A percentile compares a stretch with the other conserved stretches of the same genome.
Evolutionary conservation across 805 yeast genomes (phyloP).

Genomic region (Hanseniaspora occidentalis): DNA sequence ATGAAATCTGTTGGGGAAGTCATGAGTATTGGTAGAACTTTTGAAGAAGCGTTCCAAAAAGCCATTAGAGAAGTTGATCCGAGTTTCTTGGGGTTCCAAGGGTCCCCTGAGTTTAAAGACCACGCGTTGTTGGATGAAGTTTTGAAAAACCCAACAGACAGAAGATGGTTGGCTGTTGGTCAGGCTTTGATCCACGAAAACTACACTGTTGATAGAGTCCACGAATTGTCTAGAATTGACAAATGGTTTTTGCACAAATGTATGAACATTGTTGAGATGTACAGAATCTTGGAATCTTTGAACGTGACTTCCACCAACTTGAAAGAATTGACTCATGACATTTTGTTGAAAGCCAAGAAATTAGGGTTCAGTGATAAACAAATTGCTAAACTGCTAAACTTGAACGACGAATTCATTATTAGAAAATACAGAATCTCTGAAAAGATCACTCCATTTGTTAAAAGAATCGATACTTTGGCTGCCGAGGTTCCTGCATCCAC

Average conservation of each 20-base stretch:
- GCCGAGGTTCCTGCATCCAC: conserved; percentile 98
- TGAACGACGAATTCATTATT: conserved; percentile 81
- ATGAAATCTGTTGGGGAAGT: conserved; percentile 99
- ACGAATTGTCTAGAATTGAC: conserved; percentile 85
- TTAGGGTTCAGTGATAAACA: conserved; percentile 96
- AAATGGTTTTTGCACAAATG: conserved; percentile 91
- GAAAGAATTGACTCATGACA: conserved; percentile 49
- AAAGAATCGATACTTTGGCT: conserved; percentile 96
- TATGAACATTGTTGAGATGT: conserved; percentile 85
- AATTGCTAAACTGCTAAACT: conserved; percentile 75
- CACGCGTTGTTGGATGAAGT: conserved; percentile 49
- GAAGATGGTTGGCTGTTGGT: conserved; percentile 97
- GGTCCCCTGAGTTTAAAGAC: conserved; percentile 57
- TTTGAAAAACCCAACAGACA: conserved; percentile 79
- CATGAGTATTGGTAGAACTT: conserved; percentile 94
- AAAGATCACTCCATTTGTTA: conserved; percentile 83
- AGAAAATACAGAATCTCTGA: conserved; percentile 79
- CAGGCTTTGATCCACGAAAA: conserved; percentile 89
- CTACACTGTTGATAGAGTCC: conserved; percentile 85
- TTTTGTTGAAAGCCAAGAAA: conserved; percentile 78
- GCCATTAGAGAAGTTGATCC: conserved; percentile 90
- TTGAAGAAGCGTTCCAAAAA: conserved; percentile 95
- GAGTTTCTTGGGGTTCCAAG: conserved; percentile 82
- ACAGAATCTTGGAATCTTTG: conserved; percentile 59
- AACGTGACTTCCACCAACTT: conserved; percentile 30